Evolutionary conservation across 1,139 yeast species (phyloP).

Genomic region (Torulaspora pretoriensis): DNA sequence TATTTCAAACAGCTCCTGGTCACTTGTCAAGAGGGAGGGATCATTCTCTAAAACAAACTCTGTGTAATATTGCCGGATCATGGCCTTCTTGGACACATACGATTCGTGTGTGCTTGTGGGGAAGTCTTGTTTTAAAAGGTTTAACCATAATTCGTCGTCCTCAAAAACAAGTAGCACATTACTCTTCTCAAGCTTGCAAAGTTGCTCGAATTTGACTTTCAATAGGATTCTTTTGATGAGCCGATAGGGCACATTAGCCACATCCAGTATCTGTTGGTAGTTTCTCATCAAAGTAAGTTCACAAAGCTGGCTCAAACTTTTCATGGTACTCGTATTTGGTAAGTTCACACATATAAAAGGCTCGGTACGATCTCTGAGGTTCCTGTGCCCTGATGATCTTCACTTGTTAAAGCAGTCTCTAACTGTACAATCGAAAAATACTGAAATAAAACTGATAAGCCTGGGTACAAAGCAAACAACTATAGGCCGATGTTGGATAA

Average conservation of each 20-base stretch:
- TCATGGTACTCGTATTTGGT: slow-evolving; percentile 9
- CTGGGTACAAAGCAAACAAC: not conserved
- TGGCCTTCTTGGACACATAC: slow-evolving; percentile 22
- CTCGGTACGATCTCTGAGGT: not conserved
- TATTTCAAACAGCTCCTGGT: slow-evolving; percentile 14
- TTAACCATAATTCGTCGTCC: slow-evolving; percentile 51
- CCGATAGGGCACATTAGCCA: slow-evolving; percentile 49
- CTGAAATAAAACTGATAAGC: not conserved
- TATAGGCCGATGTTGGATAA: too few relatives aligned
- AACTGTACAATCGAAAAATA: not conserved
- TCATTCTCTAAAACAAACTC: slow-evolving; percentile 16
- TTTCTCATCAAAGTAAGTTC: slow-evolving; percentile 28
- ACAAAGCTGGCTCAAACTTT: slow-evolving; percentile 25
- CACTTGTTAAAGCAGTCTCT: not conserved
- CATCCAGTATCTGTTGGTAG: slow-evolving; percentile 34
- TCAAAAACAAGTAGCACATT: slow-evolving; percentile 47
- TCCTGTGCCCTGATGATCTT: not conserved
- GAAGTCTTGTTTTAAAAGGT: slow-evolving; percentile 46
- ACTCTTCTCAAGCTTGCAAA: slow-evolving; percentile 42
- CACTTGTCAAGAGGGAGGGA: slow-evolving; percentile 9
- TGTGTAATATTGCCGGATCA: slow-evolving; percentile 22
- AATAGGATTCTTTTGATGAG: slow-evolving; percentile 44
- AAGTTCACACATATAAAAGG: not conserved
- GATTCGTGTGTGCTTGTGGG: slow-evolving; percentile 39
- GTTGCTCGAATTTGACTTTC: slow-evolving; percentile 47